Evolutionary conservation across 805 yeast species (phyloP).

Genomic region (Priceomyces medius): DNA sequence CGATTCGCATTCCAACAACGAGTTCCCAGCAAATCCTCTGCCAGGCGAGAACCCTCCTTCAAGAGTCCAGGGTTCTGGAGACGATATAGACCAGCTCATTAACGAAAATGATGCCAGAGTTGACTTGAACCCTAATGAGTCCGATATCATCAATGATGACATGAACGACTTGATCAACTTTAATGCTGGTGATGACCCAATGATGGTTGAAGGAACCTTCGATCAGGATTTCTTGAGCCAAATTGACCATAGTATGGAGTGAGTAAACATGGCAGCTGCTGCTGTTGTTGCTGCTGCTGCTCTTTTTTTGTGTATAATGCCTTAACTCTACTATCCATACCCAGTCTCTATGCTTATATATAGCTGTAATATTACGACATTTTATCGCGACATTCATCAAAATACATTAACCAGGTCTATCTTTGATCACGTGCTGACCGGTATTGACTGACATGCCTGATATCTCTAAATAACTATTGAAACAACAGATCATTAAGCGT

Average conservation of each 20-base stretch:
- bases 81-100: constrained; percentile 21
- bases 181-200: constrained; percentile 28
- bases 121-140: constrained; percentile 11
- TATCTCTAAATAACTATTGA: too few relatives aligned
- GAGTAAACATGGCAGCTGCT: too few relatives aligned
- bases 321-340: too few relatives aligned
- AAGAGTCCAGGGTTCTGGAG: constrained; percentile 7
- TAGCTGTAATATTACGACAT: background rate
- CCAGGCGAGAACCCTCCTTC: background rate
- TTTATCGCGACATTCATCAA: background rate
- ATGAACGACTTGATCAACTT: constrained; percentile 36
- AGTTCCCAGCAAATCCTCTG: background rate
- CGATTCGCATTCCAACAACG: background rate
- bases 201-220: constrained; percentile 26
- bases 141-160: constrained; percentile 18
- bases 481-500: too few relatives aligned
- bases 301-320: too few relatives aligned
- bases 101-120: constrained; percentile 11
- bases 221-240: constrained; percentile 35
- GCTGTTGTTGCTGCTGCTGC: too few relatives aligned
- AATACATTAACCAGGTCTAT: too few relatives aligned
- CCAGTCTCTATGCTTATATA: background rate
- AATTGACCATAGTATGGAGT: constrained; percentile 27
- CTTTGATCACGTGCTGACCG: too few relatives aligned
- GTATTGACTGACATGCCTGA: too few relatives aligned